Percentiles rank a stretch among this genome's conserved stretches.
These are phyloP conservation scores for Podosphaera xanthii DNA, from an alignment of 2,329 filamentous ascomycete genomes.

Conservation along the genomic window DNA sequence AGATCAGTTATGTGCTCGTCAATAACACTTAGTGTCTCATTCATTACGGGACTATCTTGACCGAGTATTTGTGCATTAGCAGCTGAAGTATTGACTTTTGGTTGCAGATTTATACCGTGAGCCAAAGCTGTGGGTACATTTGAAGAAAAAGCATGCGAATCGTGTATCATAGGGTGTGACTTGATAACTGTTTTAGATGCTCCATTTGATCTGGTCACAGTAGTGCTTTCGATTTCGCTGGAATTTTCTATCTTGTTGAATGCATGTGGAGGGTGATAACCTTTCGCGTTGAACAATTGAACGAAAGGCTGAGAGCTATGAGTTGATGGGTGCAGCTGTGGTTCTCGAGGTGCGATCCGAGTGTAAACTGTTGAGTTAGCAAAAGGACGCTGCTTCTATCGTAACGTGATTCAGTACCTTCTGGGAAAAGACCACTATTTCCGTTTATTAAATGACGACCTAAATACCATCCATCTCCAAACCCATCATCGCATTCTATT, in stretches of 20 bases:
- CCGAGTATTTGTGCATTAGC: slow-evolving; percentile 22
- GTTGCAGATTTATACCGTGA: slow-evolving; percentile 19
- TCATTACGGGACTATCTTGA: slow-evolving; percentile 58
- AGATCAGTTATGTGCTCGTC: slow-evolving; percentile 92
- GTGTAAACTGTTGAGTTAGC: slow-evolving; percentile 15
- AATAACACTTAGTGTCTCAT: slow-evolving; percentile 86
- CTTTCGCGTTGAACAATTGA: slow-evolving; percentile 1
- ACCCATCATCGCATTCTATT: slow-evolving; percentile 69
- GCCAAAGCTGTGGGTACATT: background rate
- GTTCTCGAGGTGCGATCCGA: slow-evolving; percentile 15
- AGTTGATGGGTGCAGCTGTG: slow-evolving; percentile 11
- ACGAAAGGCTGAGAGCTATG: slow-evolving; percentile 4
- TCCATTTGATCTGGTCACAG: slow-evolving; percentile 6
- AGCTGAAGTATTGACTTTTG: slow-evolving; percentile 19
- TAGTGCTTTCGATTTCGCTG: background rate
- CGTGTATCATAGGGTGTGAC: background rate
- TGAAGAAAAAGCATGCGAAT: background rate
- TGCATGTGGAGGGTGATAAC: slow-evolving; percentile 2
- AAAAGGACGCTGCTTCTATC: background rate
- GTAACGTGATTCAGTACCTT: slow-evolving; percentile 29
- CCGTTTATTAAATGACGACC: slow-evolving; percentile 51
- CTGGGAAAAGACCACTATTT: slow-evolving; percentile 59
- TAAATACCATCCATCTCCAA: slow-evolving; percentile 71
- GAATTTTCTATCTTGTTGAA: slow-evolving; percentile 3
- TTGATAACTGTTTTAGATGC: background rate